A percentile compares a stretch with the other conserved stretches of the same genome.
Evolutionary conservation across 2,329 filamentous ascomycete species (phyloP).

Genomic region (Xylariales sp.): DNA sequence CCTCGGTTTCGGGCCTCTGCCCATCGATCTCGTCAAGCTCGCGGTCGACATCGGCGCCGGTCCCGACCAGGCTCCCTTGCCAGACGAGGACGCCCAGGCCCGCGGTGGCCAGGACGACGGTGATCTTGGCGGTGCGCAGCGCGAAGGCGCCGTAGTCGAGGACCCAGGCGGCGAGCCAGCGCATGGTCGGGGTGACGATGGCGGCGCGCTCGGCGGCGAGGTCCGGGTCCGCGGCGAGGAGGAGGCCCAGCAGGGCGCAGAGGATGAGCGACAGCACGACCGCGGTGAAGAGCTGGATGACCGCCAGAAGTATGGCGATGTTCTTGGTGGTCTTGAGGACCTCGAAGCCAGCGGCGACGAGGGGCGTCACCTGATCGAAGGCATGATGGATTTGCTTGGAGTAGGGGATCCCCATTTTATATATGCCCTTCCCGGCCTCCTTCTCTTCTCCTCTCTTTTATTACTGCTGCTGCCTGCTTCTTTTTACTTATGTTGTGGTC

Average conservation of each 20-base stretch:
- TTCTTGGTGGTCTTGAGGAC: constrained; percentile 44
- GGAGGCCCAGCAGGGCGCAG: constrained; percentile 27
- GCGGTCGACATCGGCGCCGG: too few relatives aligned
- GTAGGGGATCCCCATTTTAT: constrained; percentile 45
- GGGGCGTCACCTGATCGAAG: constrained; percentile 47
- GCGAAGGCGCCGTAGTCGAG: constrained; percentile 8
- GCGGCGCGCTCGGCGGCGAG: constrained; percentile 33
- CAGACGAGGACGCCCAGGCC: neutral
- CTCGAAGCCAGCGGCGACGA: constrained; percentile 43
- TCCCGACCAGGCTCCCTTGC: constrained; percentile 1
- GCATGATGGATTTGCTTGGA: constrained; percentile 45
- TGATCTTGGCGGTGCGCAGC: constrained; percentile 19
- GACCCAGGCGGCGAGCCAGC: constrained; percentile 17
- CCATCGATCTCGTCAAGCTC: too few relatives aligned
- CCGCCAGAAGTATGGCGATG: constrained; percentile 41
- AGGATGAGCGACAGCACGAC: constrained; percentile 34
- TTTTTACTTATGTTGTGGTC: too few relatives aligned
- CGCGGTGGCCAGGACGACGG: constrained; percentile 18
- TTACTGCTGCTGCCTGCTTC: too few relatives aligned
- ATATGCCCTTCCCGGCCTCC: too few relatives aligned
- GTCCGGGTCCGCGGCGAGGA: constrained; percentile 44
- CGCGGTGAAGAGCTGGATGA: constrained; percentile 40
- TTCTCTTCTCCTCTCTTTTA: too few relatives aligned
- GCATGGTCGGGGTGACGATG: constrained; percentile 37
- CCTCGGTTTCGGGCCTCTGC: too few relatives aligned